These are phyloP conservation scores for Vaccinium vitisidaea DNA, from an alignment of 148 eudicot species.

Conservation along the genomic window DNA sequence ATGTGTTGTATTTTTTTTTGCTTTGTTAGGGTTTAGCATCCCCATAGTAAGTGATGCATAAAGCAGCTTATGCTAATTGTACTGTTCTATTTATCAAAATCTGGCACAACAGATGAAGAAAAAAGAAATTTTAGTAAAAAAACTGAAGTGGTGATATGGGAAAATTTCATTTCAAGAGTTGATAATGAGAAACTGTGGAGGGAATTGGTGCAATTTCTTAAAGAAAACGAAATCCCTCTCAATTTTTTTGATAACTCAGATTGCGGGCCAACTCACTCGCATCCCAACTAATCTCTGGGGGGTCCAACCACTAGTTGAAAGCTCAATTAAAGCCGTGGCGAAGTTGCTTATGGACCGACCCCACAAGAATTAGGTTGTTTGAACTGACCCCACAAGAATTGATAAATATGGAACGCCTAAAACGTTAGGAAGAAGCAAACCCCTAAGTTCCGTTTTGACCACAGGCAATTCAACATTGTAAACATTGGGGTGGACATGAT, in stretches of 20 bases:
- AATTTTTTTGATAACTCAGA: too few species aligned
- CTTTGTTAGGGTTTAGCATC: background rate
- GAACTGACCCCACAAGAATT: too few species aligned
- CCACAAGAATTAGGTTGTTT: too few species aligned
- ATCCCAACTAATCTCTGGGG: too few species aligned
- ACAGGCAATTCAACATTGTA: background rate
- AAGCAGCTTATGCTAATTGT: conserved; percentile 5
- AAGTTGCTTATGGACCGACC: too few species aligned
- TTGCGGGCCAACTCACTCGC: too few species aligned
- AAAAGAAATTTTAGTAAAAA: background rate
- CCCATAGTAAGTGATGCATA: background rate
- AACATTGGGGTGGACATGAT: background rate
- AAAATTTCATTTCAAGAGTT: background rate
- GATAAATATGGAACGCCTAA: too few species aligned
- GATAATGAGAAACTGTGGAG: background rate
- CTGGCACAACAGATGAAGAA: background rate
- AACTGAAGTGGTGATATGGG: background rate
- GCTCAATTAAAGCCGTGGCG: too few species aligned
- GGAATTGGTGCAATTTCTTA: background rate
- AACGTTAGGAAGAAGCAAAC: too few species aligned
- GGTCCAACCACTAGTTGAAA: too few species aligned
- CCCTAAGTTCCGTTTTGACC: too few species aligned
- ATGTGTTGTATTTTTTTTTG: background rate
- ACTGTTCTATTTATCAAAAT: background rate
- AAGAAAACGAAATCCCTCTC: background rate